Evolutionary conservation across 495 filamentous ascomycete genomes (phyloP), one percentile per base, ranked within the genome.

Genomic region (Rhizodiscina lignyota): DNA sequence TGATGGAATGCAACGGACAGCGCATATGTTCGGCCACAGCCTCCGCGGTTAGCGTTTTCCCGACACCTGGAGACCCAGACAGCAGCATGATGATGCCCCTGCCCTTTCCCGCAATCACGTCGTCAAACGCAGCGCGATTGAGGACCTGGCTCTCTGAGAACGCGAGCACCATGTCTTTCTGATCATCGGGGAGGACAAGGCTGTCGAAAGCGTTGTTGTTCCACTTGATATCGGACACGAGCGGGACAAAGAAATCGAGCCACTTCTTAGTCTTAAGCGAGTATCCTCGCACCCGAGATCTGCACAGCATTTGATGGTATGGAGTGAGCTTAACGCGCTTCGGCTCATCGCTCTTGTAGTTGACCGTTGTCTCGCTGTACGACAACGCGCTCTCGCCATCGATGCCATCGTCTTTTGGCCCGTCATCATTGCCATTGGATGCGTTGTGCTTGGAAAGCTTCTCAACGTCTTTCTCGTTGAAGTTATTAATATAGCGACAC

Each of bases 121-220:
- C 53, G n/a, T n/a, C n/a, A n/a, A n/a, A n/a, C n/a, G n/a, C n/a
- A n/a, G n/a, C n/a, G n/a, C n/a, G n/a, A 22, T 55, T 48, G 8
- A 42, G 35, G 15, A 60, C 53, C 18, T 68, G 66, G 42, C 55
- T 64, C 28, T 53, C 43, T 8, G 55, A 54, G 38, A 70, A 63
- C 4, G 66, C 64, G 8, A 70, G 53, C 32, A 65, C 61, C 28
- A 65, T 52, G 27, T 61, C 52, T 39, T 66, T 67, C 32, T 59
- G 53, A 10, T 54, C 53, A 17, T 40, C 27, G 2, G 54, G 54
- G 18, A 66, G 47, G 16, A 67, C 60, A 5, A 66, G 50, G 37
- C 42, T 56, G 21, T 63, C 56, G 39, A 65, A 66, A 0, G 62
- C 62, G 16, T 42, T 42, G 4, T 42, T 36, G 38, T 44, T 57